Conservation (phyloP, 1,139 yeast species). For the Blastobotrys capitulatus region DNA sequence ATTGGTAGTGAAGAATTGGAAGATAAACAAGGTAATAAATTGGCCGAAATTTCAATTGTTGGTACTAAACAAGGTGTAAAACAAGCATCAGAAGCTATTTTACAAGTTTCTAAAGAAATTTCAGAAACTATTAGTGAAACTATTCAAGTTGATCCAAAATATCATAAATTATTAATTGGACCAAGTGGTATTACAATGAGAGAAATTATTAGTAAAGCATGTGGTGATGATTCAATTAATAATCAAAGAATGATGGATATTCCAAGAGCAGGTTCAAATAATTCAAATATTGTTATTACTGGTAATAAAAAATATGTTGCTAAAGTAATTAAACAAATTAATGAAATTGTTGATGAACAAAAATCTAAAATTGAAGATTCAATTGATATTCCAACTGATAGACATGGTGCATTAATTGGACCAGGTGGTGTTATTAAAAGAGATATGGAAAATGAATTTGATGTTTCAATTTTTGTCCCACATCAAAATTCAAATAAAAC, state of each 20-base stretch:
- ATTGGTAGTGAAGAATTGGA: conserved; percentile 49
- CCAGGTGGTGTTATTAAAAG: conserved; percentile 75
- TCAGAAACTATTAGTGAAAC: conserved; percentile 59
- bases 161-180: conserved; percentile 78
- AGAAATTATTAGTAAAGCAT: conserved; percentile 73
- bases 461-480: conserved; percentile 65
- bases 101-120: conserved; percentile 58
- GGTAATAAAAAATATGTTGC: conserved; percentile 77
- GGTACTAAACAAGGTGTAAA: conserved; percentile 81
- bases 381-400: conserved; percentile 62
- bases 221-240: conserved; percentile 50
- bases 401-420: conserved; percentile 76
- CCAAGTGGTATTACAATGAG: conserved; percentile 71
- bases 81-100: conserved; percentile 62
- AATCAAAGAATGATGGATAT: conserved; percentile 58
- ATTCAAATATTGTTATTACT: conserved; percentile 56
- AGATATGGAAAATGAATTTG: conserved; percentile 62
- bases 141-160: conserved; percentile 69
- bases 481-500: conserved; percentile 39
- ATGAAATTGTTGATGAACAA: conserved; percentile 56
- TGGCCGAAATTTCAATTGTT: conserved; percentile 59
- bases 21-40: conserved; percentile 19
- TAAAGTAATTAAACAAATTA: conserved; percentile 59
- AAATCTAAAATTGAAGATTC: conserved; percentile 58
- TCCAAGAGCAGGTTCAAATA: conserved; percentile 62